These are phyloP conservation scores for Gnomoniopsis sp. DNA, from an alignment of 2,329 filamentous ascomycete genomes.

Conservation along the genomic window DNA sequence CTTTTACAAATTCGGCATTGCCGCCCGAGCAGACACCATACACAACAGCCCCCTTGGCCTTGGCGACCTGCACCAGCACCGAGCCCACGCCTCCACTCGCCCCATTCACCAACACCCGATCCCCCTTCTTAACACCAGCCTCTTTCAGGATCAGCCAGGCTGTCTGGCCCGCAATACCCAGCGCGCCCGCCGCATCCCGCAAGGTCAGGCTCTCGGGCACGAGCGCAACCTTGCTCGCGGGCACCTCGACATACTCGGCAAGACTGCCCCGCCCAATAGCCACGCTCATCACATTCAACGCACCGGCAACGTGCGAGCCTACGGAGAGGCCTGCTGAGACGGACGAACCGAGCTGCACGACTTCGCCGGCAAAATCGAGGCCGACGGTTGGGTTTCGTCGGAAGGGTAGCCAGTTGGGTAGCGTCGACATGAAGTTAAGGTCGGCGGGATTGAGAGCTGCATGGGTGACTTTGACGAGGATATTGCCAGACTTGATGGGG, in stretches of 20 bases:
- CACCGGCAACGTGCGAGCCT: conserved; percentile 29
- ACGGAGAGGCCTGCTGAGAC: conserved; percentile 17
- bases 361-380: conserved; percentile 32
- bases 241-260: conserved; percentile 32
- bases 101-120: conserved; percentile 43
- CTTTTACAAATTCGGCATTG: conserved; percentile 42
- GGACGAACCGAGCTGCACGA: conserved; percentile 27
- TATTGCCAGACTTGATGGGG: conserved; percentile 17
- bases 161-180: conserved; percentile 34
- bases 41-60: conserved; percentile 39
- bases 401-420: conserved; percentile 30
- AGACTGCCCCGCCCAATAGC: conserved; percentile 29
- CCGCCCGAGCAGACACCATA: conserved; percentile 44
- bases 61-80: conserved; percentile 42
- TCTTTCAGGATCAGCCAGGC: conserved; percentile 26
- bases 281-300: conserved; percentile 25
- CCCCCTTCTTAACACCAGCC: conserved; percentile 20
- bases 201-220: conserved; percentile 23
- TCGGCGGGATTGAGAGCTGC: conserved; percentile 36
- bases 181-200: conserved; percentile 26
- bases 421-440: conserved; percentile 27
- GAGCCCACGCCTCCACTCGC: conserved; percentile 49
- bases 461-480: conserved; percentile 31
- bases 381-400: conserved; percentile 27
- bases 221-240: conserved; percentile 25